Conservation (phyloP, 805 yeast species). For the Saccharomycopsis amapae region DNA sequence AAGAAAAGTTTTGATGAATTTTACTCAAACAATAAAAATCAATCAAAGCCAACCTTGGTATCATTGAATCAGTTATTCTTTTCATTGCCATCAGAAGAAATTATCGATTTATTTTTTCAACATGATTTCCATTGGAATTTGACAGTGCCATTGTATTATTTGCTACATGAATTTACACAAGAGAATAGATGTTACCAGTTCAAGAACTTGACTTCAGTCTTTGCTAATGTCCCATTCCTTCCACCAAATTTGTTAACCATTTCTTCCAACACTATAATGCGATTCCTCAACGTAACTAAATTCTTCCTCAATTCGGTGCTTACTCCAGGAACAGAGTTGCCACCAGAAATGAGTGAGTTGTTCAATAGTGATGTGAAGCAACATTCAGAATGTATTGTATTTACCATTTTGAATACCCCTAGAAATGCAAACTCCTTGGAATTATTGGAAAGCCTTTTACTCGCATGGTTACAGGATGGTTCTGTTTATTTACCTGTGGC, state of each 20-base stretch:
- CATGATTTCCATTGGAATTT: slow-evolving; percentile 31
- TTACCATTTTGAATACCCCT: slow-evolving; percentile 9
- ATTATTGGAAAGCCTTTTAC: slow-evolving; percentile 12
- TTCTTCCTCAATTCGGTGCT: slow-evolving; percentile 11
- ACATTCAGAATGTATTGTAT: slow-evolving; percentile 17
- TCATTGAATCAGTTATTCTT: slow-evolving; percentile 44
- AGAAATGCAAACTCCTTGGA: slow-evolving; percentile 4
- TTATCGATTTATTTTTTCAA: slow-evolving; percentile 40
- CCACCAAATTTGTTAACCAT: slow-evolving; percentile 6
- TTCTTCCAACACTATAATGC: slow-evolving; percentile 6
- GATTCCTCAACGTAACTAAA: slow-evolving; percentile 10
- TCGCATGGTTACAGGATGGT: slow-evolving; percentile 13
- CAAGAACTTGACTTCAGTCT: slow-evolving; percentile 8
- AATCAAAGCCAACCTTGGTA: slow-evolving; percentile 32
- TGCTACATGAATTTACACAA: slow-evolving; percentile 7
- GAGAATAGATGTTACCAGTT: slow-evolving; percentile 4
- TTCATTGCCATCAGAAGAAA: slow-evolving; percentile 36
- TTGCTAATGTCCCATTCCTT: slow-evolving; percentile 5
- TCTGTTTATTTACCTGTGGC: slow-evolving; percentile 12
- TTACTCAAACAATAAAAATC: neutral
- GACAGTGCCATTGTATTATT: neutral
- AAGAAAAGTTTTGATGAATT: neutral
- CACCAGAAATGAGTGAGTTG: slow-evolving; percentile 4
- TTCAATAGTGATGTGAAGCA: slow-evolving; percentile 15
- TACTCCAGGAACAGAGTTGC: slow-evolving; percentile 4